Evolutionary conservation across 495 filamentous ascomycete species (phyloP).

Genomic region (Tuber melanosporum): DNA sequence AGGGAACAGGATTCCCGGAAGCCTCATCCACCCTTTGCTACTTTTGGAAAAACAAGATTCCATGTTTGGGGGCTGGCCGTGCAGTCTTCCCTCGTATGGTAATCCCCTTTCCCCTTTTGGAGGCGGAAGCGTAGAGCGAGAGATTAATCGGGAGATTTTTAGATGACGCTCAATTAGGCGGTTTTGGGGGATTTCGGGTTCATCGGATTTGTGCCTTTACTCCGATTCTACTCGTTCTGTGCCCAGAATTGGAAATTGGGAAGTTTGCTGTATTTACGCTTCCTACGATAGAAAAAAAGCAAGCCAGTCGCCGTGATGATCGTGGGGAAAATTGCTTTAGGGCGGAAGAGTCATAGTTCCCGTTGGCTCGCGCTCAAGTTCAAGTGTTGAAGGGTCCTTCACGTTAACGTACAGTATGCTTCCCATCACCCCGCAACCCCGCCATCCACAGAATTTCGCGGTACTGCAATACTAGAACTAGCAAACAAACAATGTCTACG

Average conservation of each 20-base stretch:
- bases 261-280: too few species aligned
- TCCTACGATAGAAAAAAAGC: neutral
- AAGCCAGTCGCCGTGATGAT: neutral
- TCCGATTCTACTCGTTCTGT: too few species aligned
- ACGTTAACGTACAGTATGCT: neutral
- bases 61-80: too few species aligned
- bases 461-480: neutral
- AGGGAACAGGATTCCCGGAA: too few species aligned
- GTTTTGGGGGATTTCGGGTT: neutral
- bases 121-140: conserved; percentile 58
- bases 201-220: too few species aligned
- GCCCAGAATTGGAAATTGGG: too few species aligned
- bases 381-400: neutral
- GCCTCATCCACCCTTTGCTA: too few species aligned
- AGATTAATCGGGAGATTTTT: conserved; percentile 49
- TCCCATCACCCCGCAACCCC: neutral
- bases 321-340: neutral
- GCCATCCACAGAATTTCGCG: neutral
- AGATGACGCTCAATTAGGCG: neutral
- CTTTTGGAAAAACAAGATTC: too few species aligned
- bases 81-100: too few species aligned
- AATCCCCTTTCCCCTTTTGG: too few species aligned
- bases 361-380: neutral
- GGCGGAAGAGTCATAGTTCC: neutral
- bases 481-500: neutral